phyloP scores from a whole-genome alignment of 176 grass and related monocot genomes.

The Microstegium vimineum region DNA sequence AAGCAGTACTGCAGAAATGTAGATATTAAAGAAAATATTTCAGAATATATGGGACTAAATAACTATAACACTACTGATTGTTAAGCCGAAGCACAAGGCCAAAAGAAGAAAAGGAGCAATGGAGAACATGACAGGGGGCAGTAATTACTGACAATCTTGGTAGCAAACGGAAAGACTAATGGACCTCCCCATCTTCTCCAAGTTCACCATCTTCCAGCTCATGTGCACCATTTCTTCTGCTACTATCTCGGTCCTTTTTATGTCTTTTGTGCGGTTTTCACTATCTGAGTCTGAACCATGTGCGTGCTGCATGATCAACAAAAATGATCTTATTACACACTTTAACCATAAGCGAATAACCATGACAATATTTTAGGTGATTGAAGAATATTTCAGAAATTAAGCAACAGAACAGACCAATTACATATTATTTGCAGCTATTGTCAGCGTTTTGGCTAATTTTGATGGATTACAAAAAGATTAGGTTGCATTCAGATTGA shows the following conservation, averaged over 20 bases:
- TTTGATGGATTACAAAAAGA: not conserved
- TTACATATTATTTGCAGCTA: not conserved
- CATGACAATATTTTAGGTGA: not conserved
- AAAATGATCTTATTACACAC: conserved; percentile 3
- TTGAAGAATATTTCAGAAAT: not conserved
- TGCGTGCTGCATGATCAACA: conserved; percentile 56
- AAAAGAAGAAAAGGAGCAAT: conserved; percentile 26
- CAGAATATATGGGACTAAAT: conserved; percentile 20
- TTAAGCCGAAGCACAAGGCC: not conserved
- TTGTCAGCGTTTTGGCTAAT: not conserved
- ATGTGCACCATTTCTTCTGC: conserved; percentile 50
- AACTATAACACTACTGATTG: conserved; percentile 8
- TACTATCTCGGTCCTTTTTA: conserved; percentile 82
- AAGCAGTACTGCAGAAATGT: conserved; percentile 8
- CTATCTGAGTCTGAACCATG: conserved; percentile 84
- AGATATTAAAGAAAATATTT: not conserved
- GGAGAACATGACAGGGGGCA: conserved; percentile 26
- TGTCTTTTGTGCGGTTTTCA: conserved; percentile 80
- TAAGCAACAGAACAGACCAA: not conserved
- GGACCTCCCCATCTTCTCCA: conserved; percentile 86
- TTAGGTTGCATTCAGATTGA: not conserved
- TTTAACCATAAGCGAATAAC: not conserved
- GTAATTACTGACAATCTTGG: conserved; percentile 50
- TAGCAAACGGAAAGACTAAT: conserved; percentile 46
- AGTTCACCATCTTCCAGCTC: conserved; percentile 98